Percentiles rank a stretch among this genome's conserved stretches.
Conservation (phyloP, 306 rosid genomes). For the Styphnolobium japonicum region DNA sequence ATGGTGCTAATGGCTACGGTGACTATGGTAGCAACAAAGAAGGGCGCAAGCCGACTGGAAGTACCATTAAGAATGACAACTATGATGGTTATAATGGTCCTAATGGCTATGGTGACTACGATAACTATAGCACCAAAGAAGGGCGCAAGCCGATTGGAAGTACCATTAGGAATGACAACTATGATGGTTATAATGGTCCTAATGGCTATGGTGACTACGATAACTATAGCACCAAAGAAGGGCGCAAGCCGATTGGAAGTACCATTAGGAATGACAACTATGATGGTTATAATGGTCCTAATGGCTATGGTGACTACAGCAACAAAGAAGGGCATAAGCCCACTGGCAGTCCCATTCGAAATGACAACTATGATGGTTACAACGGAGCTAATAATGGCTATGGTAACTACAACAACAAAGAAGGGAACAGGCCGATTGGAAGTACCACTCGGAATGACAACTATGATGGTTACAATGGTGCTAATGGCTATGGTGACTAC, state of each 20-base stretch:
- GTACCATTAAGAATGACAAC: not conserved
- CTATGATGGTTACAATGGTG: not conserved
- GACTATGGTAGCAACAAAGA: not conserved
- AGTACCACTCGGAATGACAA: not conserved
- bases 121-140: constrained; percentile 21
- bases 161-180: not conserved
- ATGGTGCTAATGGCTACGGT: not conserved
- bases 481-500: not conserved
- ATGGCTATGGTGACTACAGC: not conserved
- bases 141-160: constrained; percentile 22
- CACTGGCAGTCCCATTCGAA: not conserved
- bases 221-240: constrained; percentile 16
- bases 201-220: not conserved
- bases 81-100: not conserved
- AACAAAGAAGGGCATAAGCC: constrained; percentile 27
- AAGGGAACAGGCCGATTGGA: constrained; percentile 20
- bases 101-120: not conserved
- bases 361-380: not conserved
- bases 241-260: constrained; percentile 18
- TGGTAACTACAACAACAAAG: constrained; percentile 16
- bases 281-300: not conserved
- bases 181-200: not conserved
- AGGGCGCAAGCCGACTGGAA: constrained; percentile 19
- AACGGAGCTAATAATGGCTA: not conserved
- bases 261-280: not conserved